These are phyloP conservation scores for Macadamia tetraphylla DNA, from an alignment of 164 flowering plant species.

Conservation along the genomic window DNA sequence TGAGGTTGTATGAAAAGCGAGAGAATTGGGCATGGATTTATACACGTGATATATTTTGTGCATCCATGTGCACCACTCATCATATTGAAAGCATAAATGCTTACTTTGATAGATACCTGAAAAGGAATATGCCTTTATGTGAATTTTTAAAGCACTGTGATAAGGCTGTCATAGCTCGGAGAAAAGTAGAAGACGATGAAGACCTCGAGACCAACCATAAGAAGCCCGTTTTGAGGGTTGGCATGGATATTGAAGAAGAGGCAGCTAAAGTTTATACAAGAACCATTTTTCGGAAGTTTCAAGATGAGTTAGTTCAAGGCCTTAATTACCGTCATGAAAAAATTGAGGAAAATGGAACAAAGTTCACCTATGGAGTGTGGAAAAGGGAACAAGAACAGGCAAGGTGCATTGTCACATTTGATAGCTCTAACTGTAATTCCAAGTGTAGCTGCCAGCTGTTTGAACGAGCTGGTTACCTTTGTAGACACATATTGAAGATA, in stretches of 20 bases:
- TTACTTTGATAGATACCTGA: not conserved
- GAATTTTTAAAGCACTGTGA: not conserved
- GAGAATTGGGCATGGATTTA: not conserved
- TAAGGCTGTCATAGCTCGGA: not conserved
- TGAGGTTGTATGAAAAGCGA: not conserved
- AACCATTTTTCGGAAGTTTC: not conserved
- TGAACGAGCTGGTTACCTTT: conserved; percentile 3
- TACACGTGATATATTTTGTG: not conserved
- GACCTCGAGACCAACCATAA: conserved; percentile 2
- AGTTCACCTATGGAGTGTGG: not conserved
- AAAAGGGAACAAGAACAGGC: not conserved
- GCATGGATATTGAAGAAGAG: not conserved
- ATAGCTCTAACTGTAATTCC: not conserved
- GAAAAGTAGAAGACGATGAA: conserved; percentile 6
- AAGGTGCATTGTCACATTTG: not conserved
- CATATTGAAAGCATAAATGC: not conserved
- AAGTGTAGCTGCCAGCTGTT: conserved; percentile 7
- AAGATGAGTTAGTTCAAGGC: conserved; percentile 1
- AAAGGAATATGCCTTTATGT: not conserved
- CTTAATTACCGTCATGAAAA: conserved; percentile 6
- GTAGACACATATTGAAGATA: conserved; percentile 6
- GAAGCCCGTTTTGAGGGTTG: not conserved
- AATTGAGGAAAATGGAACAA: not conserved
- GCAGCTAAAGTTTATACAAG: conserved; percentile 6
- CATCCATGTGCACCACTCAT: not conserved